Evolutionary conservation across 2,329 filamentous ascomycete species (phyloP), one percentile per base, ranked within the genome.

Genomic region (Botrytis paeoniae): DNA sequence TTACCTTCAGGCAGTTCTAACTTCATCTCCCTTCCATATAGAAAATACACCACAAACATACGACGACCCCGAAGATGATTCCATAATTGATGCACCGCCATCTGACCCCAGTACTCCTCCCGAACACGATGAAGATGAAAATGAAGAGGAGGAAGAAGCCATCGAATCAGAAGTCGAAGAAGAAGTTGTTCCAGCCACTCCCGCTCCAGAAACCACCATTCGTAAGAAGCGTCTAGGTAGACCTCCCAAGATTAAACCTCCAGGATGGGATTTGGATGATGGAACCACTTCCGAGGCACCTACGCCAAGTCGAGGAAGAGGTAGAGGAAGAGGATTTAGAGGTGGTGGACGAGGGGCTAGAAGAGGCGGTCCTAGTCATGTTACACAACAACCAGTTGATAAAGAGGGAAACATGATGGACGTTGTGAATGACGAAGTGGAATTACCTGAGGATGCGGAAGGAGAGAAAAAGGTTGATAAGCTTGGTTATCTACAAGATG

Each of bases 391-490:
- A 75, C 90, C 94, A 8, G 92, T 97, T 74, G 96, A 98, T 82
- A 97, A 97, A 80, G 94, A 98, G 79, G 96, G 96, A 69, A 97
- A 94, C 73, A 90, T 94, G 83, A 91, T 95, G 83, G 92, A 96
- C 79, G 95, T 99, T 73, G 87, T 94, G 74, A 89, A 97, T 80
- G 96, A 99, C 79, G 96, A 99, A 84, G 93, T 97, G 62, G 92
- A 92, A 48, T 86, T 99, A 62, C 93, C 95, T 0, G 92, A 95
- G 76, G 95, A 98, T 78, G 83, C 91, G 1, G 94, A 95, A 80
- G 96, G 96, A 77, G 95, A 98, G 83, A 89, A 89, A 76, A 99
- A 98, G 84, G 95, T 99, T 14, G 93, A 98, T 83, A 95, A 95
- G 84, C 83, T 92, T 78, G 96, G 96, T 43, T 90, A 93, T 79